These are phyloP conservation scores for Pyrus betulifolia DNA, from an alignment of 306 rosid genomes.

Conservation along the genomic window DNA sequence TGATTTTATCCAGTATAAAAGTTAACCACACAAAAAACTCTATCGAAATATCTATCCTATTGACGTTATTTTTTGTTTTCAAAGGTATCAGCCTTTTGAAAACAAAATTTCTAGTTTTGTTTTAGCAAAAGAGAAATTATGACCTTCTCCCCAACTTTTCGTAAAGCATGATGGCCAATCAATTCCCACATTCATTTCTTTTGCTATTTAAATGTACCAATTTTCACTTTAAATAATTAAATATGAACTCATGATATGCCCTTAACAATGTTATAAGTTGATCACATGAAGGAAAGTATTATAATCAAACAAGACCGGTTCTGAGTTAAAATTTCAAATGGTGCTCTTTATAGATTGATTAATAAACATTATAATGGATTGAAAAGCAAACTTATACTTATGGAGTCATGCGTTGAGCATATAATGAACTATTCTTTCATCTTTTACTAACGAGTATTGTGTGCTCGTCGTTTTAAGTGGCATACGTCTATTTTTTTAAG, in stretches of 20 bases:
- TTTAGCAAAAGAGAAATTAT: background rate
- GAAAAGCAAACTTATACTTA: background rate
- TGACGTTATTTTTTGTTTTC: no score
- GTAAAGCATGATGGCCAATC: background rate
- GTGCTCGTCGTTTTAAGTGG: background rate
- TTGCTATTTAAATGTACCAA: background rate
- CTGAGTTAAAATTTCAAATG: no score
- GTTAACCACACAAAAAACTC: accelerated
- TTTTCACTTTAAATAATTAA: background rate
- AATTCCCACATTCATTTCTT: background rate
- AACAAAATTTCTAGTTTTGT: no score
- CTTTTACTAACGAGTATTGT: slow-evolving; percentile 61
- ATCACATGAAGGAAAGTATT: background rate
- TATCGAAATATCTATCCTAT: no score
- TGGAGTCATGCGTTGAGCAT: slow-evolving; percentile 32
- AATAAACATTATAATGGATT: no score
- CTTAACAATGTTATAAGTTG: background rate
- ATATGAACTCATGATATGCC: background rate
- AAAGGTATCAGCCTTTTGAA: no score
- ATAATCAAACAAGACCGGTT: background rate
- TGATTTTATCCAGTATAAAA: no score
- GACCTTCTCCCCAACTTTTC: background rate
- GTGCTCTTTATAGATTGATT: no score
- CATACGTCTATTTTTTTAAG: background rate
- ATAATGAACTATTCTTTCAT: slow-evolving; percentile 57